Percentiles rank a stretch among this genome's conserved stretches.
Evolutionary conservation across 2,329 filamentous ascomycete species (phyloP).

Genomic region (Botrytis hyacinthi): DNA sequence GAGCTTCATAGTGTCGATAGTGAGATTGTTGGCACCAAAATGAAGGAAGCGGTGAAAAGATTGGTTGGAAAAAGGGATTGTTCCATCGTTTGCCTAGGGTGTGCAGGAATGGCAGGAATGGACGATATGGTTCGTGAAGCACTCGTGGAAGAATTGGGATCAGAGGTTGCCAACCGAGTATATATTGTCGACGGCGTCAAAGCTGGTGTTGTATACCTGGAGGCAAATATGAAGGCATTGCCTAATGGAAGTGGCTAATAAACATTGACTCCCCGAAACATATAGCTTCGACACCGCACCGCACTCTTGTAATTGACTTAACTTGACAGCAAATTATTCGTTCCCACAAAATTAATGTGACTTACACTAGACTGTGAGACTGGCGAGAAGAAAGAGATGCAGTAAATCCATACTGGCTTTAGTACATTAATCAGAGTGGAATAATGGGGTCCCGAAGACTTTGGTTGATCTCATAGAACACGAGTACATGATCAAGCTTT

Average conservation of each 20-base stretch:
- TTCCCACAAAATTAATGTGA: not conserved
- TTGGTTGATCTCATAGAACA: no score
- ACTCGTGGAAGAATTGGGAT: conserved; percentile 62
- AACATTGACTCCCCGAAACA: not conserved
- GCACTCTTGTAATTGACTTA: not conserved
- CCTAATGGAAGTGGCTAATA: not conserved
- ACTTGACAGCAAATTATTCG: not conserved
- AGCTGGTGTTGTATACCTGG: conserved; percentile 53
- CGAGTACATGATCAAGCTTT: not conserved
- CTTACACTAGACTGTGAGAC: not conserved
- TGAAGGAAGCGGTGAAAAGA: conserved; percentile 67
- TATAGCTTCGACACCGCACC: not conserved
- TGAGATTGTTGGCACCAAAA: conserved; percentile 60
- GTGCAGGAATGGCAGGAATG: conserved; percentile 87
- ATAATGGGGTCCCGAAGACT: no score
- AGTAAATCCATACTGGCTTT: not conserved
- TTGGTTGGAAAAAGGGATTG: conserved; percentile 59
- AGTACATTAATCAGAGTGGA: not conserved
- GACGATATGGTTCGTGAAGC: conserved; percentile 71
- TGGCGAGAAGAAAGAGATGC: not conserved
- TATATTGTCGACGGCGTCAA: conserved; percentile 78
- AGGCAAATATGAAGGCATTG: conserved; percentile 23
- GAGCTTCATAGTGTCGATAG: conserved; percentile 71
- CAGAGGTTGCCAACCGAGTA: conserved; percentile 55
- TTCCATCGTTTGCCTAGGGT: conserved; percentile 76